Percentiles rank a stretch among this genome's conserved stretches.
phyloP scores from a whole-genome alignment of 345 rosid genomes.

The Camelina laxa region DNA sequence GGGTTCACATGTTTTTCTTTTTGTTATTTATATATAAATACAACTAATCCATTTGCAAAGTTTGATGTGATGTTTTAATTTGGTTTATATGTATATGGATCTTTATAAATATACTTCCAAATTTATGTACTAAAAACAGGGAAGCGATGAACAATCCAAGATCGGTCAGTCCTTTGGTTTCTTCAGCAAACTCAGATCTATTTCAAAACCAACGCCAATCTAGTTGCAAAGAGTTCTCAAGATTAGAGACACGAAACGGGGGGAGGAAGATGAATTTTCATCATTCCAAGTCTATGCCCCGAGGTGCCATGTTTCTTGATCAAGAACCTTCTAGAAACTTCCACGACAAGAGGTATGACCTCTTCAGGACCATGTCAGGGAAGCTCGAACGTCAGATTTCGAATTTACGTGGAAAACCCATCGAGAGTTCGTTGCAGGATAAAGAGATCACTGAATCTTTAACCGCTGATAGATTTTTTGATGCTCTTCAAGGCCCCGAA shows the following conservation, averaged over 20 bases:
- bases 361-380: conserved; percentile 93
- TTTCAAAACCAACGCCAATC: conserved; percentile 25
- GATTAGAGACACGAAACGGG: conserved; percentile 33
- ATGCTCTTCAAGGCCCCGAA: conserved; percentile 89
- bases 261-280: conserved; percentile 45
- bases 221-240: conserved; percentile 21
- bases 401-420: conserved; percentile 61
- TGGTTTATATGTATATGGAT: conserved; percentile 10
- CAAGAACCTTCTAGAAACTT: conserved; percentile 45
- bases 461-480: conserved; percentile 79
- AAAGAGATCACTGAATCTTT: conserved; percentile 53
- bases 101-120: not conserved
- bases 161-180: conserved; percentile 19
- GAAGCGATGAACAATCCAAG: conserved; percentile 31
- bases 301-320: conserved; percentile 40
- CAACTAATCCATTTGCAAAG: not conserved
- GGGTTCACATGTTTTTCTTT: not conserved
- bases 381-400: conserved; percentile 79
- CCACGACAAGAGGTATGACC: conserved; percentile 65
- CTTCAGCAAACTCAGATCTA: conserved; percentile 32
- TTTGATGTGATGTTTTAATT: conserved; percentile 22
- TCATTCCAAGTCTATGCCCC: conserved; percentile 73
- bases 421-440: conserved; percentile 25
- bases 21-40: not conserved
- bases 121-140: conserved; percentile 11